Evolutionary conservation across 1,139 yeast species (phyloP).

Genomic region (Scheffersomyces titani): DNA sequence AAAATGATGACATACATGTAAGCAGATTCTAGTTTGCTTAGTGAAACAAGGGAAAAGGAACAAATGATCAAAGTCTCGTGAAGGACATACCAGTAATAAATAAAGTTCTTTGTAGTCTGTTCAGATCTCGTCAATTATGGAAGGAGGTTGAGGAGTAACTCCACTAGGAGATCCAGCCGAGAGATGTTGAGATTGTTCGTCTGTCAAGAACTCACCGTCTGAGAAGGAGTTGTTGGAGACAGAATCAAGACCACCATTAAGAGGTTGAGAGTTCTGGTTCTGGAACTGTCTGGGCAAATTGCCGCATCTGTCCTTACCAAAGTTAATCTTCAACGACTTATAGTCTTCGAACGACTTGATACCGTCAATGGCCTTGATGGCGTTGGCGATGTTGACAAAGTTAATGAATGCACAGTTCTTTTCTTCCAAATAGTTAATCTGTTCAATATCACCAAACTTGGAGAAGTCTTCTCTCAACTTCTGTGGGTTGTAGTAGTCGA

Average conservation of each 20-base stretch:
- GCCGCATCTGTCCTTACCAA: slow-evolving; percentile 93
- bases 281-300: slow-evolving; percentile 66
- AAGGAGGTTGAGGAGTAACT: neutral
- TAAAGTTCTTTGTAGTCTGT: neutral
- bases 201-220: slow-evolving; percentile 28
- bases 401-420: slow-evolving; percentile 83
- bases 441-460: slow-evolving; percentile 80
- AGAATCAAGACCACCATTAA: slow-evolving; percentile 14
- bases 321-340: slow-evolving; percentile 54
- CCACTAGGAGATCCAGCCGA: neutral
- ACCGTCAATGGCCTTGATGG: slow-evolving; percentile 76
- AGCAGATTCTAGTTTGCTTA: neutral
- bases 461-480: slow-evolving; percentile 66
- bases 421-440: slow-evolving; percentile 72
- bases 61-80: neutral
- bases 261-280: slow-evolving; percentile 18
- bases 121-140: neutral
- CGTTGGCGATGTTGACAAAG: slow-evolving; percentile 78
- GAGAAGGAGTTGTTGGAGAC: slow-evolving; percentile 27
- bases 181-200: slow-evolving; percentile 15
- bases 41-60: neutral
- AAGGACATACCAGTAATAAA: neutral
- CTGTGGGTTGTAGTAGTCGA: slow-evolving; percentile 52
- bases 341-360: slow-evolving; percentile 46
- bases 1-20: neutral